These are phyloP conservation scores for Paulownia fortunei DNA, from an alignment of 257 asterid genomes.

Conservation along the genomic window DNA sequence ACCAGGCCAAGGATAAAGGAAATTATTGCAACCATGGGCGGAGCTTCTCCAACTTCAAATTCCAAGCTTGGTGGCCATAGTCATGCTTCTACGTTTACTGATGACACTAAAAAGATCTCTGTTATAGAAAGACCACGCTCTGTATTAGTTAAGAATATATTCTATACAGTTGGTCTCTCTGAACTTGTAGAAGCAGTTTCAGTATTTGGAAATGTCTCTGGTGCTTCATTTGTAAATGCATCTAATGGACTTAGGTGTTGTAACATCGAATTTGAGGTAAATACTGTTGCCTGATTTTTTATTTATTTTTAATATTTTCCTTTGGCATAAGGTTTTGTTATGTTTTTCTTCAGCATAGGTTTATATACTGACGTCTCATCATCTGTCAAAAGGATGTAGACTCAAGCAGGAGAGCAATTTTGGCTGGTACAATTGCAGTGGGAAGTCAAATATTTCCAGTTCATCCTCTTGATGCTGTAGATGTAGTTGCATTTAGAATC, in stretches of 20 bases:
- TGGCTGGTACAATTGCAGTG: slow-evolving; percentile 41
- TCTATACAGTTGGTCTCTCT: slow-evolving; percentile 36
- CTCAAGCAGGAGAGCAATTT: slow-evolving; percentile 44
- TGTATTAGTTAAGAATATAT: slow-evolving; percentile 38
- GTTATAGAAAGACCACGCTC: slow-evolving; percentile 30
- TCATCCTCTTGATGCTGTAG: slow-evolving; percentile 29
- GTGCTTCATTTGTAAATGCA: slow-evolving; percentile 42
- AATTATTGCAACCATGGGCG: background rate
- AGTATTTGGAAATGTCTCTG: slow-evolving; percentile 48
- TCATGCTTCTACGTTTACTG: slow-evolving; percentile 23
- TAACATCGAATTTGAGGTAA: slow-evolving; percentile 51
- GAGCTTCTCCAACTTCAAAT: slow-evolving; percentile 33
- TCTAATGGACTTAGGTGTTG: slow-evolving; percentile 40
- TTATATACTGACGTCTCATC: slow-evolving; percentile 8
- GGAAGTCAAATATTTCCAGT: slow-evolving; percentile 40
- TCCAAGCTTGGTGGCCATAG: slow-evolving; percentile 3
- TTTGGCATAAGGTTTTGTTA: background rate
- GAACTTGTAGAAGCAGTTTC: slow-evolving; percentile 53
- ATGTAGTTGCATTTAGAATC: slow-evolving; percentile 50
- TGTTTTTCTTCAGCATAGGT: slow-evolving; percentile 4
- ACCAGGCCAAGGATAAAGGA: slow-evolving; percentile 13
- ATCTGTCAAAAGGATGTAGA: slow-evolving; percentile 44
- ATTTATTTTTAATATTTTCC: background rate
- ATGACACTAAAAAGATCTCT: slow-evolving; percentile 23
- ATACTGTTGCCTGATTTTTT: background rate